Percentiles rank a stretch among this genome's conserved stretches.
phyloP scores from a whole-genome alignment of 192 early-diverging fungal genomes.

The Geranomyces michiganensis region DNA sequence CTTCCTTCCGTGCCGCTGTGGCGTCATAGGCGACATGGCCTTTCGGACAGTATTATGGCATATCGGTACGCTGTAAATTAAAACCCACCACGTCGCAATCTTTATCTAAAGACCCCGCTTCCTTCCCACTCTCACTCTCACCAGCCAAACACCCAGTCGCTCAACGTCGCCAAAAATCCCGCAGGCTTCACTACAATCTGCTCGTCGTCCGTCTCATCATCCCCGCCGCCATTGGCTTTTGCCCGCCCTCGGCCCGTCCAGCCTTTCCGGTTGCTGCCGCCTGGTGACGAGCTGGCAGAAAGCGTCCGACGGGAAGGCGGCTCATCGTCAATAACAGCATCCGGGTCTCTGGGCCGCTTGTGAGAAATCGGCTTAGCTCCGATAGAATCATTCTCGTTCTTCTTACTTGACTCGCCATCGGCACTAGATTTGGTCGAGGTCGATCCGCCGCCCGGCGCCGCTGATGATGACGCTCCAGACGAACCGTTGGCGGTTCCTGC shows the following conservation, averaged over 20 bases:
- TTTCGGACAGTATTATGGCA: too few relatives aligned
- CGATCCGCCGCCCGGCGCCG: neutral
- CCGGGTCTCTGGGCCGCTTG: conserved; percentile 3
- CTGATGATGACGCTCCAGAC: neutral
- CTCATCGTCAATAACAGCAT: neutral
- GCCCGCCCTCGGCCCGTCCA: neutral
- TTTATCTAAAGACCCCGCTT: too few relatives aligned
- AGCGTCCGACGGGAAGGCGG: conserved; percentile 9
- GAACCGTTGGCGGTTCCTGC: too few relatives aligned
- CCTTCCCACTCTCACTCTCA: neutral
- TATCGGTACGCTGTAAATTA: too few relatives aligned
- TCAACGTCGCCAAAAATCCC: conserved; percentile 8
- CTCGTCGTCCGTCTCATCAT: conserved; percentile 7
- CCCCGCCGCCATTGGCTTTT: neutral
- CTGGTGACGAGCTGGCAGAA: conserved; percentile 1
- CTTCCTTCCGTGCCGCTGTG: too few relatives aligned
- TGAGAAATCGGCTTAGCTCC: neutral
- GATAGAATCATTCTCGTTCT: neutral
- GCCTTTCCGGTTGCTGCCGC: neutral
- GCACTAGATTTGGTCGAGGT: neutral
- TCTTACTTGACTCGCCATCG: neutral
- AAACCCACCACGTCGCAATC: too few relatives aligned
- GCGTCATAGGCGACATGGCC: too few relatives aligned
- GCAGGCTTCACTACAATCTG: conserved; percentile 2
- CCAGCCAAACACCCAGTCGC: conserved; percentile 15